These are phyloP conservation scores for Xylariaceae sp. DNA, from an alignment of 2,329 filamentous ascomycete species.

Conservation along the genomic window DNA sequence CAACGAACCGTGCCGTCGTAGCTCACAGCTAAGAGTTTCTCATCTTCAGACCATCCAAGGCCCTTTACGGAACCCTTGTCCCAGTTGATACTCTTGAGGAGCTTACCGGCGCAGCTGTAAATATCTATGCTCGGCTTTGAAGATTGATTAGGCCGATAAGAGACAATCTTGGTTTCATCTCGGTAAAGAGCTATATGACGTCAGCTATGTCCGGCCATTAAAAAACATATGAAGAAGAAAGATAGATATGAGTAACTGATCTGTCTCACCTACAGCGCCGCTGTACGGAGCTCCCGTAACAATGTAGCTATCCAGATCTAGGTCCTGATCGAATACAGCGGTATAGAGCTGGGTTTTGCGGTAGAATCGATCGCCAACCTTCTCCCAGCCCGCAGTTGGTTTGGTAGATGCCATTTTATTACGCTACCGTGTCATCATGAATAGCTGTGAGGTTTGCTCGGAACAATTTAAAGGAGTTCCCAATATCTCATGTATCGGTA, in stretches of 20 bases:
- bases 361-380: slow-evolving; percentile 89
- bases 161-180: slow-evolving; percentile 78
- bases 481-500: too few relatives aligned
- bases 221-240: neutral
- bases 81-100: slow-evolving; percentile 83
- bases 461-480: too few relatives aligned
- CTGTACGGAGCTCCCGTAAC: slow-evolving; percentile 89
- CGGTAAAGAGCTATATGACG: slow-evolving; percentile 71
- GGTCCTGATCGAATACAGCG: slow-evolving; percentile 84
- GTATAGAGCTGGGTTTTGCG: slow-evolving; percentile 93
- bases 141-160: slow-evolving; percentile 67
- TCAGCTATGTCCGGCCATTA: slow-evolving; percentile 23
- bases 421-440: slow-evolving; percentile 27
- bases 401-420: slow-evolving; percentile 53
- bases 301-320: slow-evolving; percentile 92
- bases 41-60: slow-evolving; percentile 94
- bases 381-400: slow-evolving; percentile 89
- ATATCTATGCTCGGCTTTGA: slow-evolving; percentile 86
- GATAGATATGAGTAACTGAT: too few relatives aligned
- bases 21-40: slow-evolving; percentile 83
- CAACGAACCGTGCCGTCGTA: slow-evolving; percentile 87
- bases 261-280: slow-evolving; percentile 76
- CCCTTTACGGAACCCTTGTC: slow-evolving; percentile 84
- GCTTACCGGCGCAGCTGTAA: slow-evolving; percentile 88
- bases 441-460: slow-evolving; percentile 5